Base-by-base conservation (phyloP, 225 moss, liverwort and hornwort genomes). In the Physcomitrellopsis africana region DNA sequence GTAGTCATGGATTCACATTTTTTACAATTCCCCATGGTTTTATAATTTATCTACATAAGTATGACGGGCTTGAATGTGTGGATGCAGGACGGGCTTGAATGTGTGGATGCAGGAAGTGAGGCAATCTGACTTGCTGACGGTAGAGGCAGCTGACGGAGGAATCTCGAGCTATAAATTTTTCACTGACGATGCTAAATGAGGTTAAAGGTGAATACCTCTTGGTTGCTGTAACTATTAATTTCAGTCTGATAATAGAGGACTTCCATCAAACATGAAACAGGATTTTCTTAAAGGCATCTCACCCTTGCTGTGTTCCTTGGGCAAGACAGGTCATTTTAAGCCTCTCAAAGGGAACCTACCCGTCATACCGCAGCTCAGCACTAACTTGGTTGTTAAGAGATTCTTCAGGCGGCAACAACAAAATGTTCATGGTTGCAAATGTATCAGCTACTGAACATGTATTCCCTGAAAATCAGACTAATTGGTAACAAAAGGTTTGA, bases 381-480 rank as follows among this genome's bases (percentile, higher is more conserved):
- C 77, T 89, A 76, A 89, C 89, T 61, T 89, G 89, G 86, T 83
- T 86, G 11, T 72, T 86, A 51, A 81, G 85, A 81, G 86, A 89
- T 76, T 89, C 86, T 14, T 83, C 86, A 65, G 89, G 89, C 45
- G 83, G 81, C 73, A 86, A 82, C 63, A 84, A 86, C 65, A 79
- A 81, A 61, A 86, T 84, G 20, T 89, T 81, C 63, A 83, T 89
- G 86, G 81, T 88, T 51, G 89, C 89, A 27, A 89, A 86, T 66
- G 75, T 89, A 22, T 89, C 89, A 17, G 86, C 89, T 10, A 86
- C 83, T 68, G 89, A 86, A 68, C 86, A 89, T 81, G 89, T 89
- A 63, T 51, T 41, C 32, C 42, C 16, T n/a, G 10, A 18, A 41
- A 8, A 43, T 60, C 29, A 26, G 15, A 29, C 60, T 60, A 29